Conservation (phyloP, 257 asterid species). For the Knoxia roxburghii region DNA sequence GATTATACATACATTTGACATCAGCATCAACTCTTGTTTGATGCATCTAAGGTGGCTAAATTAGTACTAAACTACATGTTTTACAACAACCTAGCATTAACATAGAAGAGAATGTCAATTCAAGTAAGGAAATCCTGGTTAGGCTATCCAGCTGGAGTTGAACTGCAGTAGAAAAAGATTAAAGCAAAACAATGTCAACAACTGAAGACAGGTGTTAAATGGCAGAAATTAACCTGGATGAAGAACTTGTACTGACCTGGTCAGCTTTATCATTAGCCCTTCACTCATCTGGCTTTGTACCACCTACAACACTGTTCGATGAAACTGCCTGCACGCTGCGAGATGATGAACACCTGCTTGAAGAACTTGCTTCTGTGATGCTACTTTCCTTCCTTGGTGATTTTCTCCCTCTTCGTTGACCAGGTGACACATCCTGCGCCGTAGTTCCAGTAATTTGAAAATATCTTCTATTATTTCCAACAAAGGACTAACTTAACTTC, state of each 20-base stretch:
- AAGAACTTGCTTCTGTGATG: constrained; percentile 60
- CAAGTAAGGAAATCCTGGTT: neutral
- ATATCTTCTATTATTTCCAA: neutral
- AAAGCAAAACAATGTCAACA: neutral
- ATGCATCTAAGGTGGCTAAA: neutral
- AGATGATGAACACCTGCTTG: constrained; percentile 85
- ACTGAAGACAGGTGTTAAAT: neutral
- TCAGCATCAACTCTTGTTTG: neutral
- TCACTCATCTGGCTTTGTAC: constrained; percentile 44
- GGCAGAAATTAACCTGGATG: constrained; percentile 2
- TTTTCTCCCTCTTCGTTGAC: constrained; percentile 51
- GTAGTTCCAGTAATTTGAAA: constrained; percentile 11
- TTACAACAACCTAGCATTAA: neutral
- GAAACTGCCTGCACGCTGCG: constrained; percentile 75
- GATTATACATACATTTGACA: neutral
- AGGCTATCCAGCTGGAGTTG: neutral
- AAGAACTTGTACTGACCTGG: constrained; percentile 6
- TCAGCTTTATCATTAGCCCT: constrained; percentile 9
- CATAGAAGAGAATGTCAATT: neutral
- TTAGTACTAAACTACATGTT: neutral
- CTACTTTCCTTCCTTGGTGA: constrained; percentile 53
- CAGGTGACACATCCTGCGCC: constrained; percentile 62
- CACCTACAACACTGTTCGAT: constrained; percentile 62
- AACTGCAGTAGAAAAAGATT: neutral
- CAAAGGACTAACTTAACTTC: neutral